phyloP scores from a whole-genome alignment of 2,329 filamentous ascomycete species.

The Pleurostoma richardsiae region DNA sequence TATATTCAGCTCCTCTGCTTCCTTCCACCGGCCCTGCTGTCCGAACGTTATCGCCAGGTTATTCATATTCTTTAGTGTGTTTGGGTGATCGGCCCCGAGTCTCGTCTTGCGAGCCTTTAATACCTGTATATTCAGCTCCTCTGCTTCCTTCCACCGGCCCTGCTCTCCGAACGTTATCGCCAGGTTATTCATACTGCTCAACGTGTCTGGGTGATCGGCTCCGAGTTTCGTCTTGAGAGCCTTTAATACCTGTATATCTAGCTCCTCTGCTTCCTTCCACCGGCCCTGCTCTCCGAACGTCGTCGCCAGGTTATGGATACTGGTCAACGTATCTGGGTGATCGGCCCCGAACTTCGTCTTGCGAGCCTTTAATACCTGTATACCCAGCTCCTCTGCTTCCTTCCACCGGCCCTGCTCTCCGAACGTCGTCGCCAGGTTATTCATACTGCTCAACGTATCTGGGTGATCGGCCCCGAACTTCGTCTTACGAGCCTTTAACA shows the following conservation, averaged over 20 bases:
- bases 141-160: constrained; percentile 7
- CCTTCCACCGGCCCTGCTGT: constrained; percentile 1
- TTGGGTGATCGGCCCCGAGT: constrained; percentile 8
- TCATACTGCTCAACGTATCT: too few species aligned
- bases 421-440: too few species aligned
- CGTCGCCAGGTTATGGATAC: constrained; percentile 8
- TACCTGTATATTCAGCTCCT: constrained; percentile 3
- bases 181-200: constrained; percentile 10
- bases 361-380: not conserved
- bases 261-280: constrained; percentile 8
- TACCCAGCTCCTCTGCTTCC: constrained; percentile 7
- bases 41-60: constrained; percentile 5
- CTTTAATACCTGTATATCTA: not conserved
- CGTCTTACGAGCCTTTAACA: too few species aligned
- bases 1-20: not conserved
- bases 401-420: not conserved
- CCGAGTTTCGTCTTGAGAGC: constrained; percentile 3
- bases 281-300: constrained; percentile 1
- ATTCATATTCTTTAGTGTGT: constrained; percentile 9
- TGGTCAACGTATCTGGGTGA: constrained; percentile 7
- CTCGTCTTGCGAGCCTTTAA: constrained; percentile 5
- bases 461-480: too few species aligned
- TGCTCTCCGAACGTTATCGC: constrained; percentile 5
- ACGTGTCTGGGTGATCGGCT: constrained; percentile 1
- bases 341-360: constrained; percentile 9